These are phyloP conservation scores for Spirogloea muscicola DNA, from an alignment of 139 green algal genomes.

Conservation along the genomic window DNA sequence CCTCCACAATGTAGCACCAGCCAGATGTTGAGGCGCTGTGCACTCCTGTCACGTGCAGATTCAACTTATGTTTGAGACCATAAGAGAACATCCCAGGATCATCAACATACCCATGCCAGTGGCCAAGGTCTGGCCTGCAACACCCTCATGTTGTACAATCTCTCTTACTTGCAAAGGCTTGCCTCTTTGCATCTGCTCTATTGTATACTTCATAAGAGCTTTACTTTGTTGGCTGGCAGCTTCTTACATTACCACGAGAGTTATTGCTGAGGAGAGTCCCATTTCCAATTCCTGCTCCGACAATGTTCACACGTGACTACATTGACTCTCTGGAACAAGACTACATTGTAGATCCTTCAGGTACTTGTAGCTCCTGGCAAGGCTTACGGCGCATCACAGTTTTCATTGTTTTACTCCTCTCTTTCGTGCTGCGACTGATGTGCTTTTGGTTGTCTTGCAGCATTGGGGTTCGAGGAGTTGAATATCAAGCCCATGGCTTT, in stretches of 20 bases:
- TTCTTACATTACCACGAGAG: conserved; percentile 34
- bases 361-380: not conserved
- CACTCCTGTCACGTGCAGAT: no score
- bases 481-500: conserved; percentile 16
- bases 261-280: conserved; percentile 21
- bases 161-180: not conserved
- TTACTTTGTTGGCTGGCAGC: no score
- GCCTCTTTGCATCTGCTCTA: not conserved
- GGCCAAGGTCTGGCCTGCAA: conserved; percentile 22
- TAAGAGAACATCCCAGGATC: conserved; percentile 26
- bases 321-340: conserved; percentile 39
- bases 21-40: no score
- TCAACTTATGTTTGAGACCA: conserved; percentile 45
- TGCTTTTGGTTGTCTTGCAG: conserved; percentile 14
- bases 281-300: conserved; percentile 28
- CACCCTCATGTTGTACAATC: not conserved
- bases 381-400: not conserved
- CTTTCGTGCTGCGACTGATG: not conserved
- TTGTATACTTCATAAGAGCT: no score
- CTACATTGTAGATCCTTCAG: conserved; percentile 16
- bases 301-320: conserved; percentile 43
- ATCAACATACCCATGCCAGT: conserved; percentile 31
- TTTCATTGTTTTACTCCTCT: not conserved
- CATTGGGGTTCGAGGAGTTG: conserved; percentile 31
- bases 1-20: no score